Evolutionary conservation across 2,329 filamentous ascomycete genomes (phyloP).

Genomic region (Catunica adiposa): DNA sequence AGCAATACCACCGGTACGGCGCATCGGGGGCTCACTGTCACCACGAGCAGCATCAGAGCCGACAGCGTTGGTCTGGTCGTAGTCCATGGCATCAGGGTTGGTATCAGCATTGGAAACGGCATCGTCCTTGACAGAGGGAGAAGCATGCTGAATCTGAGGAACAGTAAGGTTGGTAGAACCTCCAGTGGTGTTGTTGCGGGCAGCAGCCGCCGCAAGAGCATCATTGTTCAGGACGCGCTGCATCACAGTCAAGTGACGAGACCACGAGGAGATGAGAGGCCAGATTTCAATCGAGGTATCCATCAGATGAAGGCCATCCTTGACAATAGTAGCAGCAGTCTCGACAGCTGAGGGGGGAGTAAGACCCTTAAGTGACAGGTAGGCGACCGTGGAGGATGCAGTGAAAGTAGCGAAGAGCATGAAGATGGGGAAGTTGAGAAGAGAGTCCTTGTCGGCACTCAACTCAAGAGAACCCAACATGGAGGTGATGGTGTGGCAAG

Average conservation of each 20-base stretch:
- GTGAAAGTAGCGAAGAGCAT: constrained; percentile 49
- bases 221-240: constrained; percentile 41
- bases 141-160: constrained; percentile 19
- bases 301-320: constrained; percentile 42
- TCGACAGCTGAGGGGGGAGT: constrained; percentile 40
- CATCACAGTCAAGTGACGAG: constrained; percentile 44
- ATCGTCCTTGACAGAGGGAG: constrained; percentile 37
- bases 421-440: constrained; percentile 45
- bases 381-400: constrained; percentile 43
- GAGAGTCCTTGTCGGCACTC: constrained; percentile 39
- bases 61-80: constrained; percentile 31
- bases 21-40: constrained; percentile 34
- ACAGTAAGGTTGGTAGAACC: constrained; percentile 17
- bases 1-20: constrained; percentile 36
- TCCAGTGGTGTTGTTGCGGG: constrained; percentile 20
- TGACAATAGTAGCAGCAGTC: constrained; percentile 39
- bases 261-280: constrained; percentile 43
- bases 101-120: constrained; percentile 37
- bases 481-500: constrained; percentile 41
- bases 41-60: constrained; percentile 28
- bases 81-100: constrained; percentile 40
- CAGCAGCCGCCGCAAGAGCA: constrained; percentile 19
- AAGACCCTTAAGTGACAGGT: constrained; percentile 44
- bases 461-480: constrained; percentile 38
- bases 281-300: constrained; percentile 42